A percentile compares a stretch with the other conserved stretches of the same genome.
These are phyloP conservation scores for Moesziomyces globuligerus DNA, from an alignment of 1,284 basidiomycete species.

Conservation along the genomic window DNA sequence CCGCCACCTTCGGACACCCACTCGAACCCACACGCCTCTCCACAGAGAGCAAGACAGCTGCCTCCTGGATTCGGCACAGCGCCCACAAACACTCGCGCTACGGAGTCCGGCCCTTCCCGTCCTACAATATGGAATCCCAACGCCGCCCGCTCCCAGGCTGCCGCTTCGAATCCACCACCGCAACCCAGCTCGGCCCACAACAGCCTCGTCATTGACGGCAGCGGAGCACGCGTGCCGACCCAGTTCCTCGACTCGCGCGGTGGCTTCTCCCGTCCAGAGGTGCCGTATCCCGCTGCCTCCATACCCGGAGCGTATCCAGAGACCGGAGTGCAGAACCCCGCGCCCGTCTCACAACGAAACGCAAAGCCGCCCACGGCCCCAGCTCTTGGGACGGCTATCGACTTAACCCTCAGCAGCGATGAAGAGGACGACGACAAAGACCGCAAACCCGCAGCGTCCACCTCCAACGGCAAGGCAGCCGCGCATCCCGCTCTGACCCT, in stretches of 20 bases:
- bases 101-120: slow-evolving; percentile 2
- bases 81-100: not conserved
- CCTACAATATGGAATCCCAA: slow-evolving; percentile 15
- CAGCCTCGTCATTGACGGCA: slow-evolving; percentile 47
- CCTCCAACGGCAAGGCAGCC: not conserved
- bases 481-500: not conserved
- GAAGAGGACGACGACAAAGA: slow-evolving; percentile 33
- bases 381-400: slow-evolving; percentile 11
- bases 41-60: slow-evolving; percentile 14
- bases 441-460: slow-evolving; percentile 3
- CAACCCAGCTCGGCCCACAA: not conserved
- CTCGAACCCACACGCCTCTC: not conserved
- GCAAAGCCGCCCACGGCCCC: not conserved
- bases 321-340: not conserved
- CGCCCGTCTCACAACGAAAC: not conserved
- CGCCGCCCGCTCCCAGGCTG: not conserved
- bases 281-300: not conserved
- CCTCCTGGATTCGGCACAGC: slow-evolving; percentile 21
- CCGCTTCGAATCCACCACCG: not conserved
- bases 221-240: slow-evolving; percentile 57
- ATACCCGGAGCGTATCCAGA: not conserved
- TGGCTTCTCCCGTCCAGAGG: slow-evolving; percentile 22
- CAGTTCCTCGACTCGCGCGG: slow-evolving; percentile 48
- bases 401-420: slow-evolving; percentile 38
- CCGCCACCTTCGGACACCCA: slow-evolving; percentile 4